Percentiles rank a stretch among this genome's conserved stretches.
Conservation (phyloP, 257 asterid species). For the Craterostigma plantagineum region DNA sequence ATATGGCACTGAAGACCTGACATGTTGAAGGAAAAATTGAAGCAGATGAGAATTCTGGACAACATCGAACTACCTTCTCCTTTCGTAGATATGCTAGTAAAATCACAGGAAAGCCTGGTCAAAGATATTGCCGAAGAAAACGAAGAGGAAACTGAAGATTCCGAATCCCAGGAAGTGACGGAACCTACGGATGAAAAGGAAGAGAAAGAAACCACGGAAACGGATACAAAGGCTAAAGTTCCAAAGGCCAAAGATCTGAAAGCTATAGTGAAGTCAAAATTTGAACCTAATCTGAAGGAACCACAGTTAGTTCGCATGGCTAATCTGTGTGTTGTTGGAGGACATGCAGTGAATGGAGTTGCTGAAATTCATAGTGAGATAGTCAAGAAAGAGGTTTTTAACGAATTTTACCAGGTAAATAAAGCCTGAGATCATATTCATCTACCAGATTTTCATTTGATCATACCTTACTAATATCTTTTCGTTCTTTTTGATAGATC, state of each 20-base stretch:
- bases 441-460: too few species aligned
- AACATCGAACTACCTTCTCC: slow-evolving; percentile 36
- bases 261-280: slow-evolving; percentile 14
- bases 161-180: neutral
- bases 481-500: slow-evolving; percentile 17
- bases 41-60: slow-evolving; percentile 38
- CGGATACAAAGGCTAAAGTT: slow-evolving; percentile 10
- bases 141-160: slow-evolving; percentile 3
- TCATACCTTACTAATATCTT: slow-evolving; percentile 7
- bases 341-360: slow-evolving; percentile 86
- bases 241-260: slow-evolving; percentile 13
- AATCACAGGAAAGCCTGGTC: slow-evolving; percentile 23
- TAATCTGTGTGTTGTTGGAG: slow-evolving; percentile 67
- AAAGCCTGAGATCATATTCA: neutral
- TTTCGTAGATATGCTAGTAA: slow-evolving; percentile 20
- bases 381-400: slow-evolving; percentile 66
- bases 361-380: slow-evolving; percentile 83
- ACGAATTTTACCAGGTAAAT: slow-evolving; percentile 57
- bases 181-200: slow-evolving; percentile 4
- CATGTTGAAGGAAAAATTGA: slow-evolving; percentile 27
- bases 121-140: slow-evolving; percentile 11
- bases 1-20: slow-evolving; percentile 29
- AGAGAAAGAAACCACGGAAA: slow-evolving; percentile 9
- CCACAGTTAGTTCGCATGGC: slow-evolving; percentile 74
- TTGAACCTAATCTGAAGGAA: slow-evolving; percentile 26